phyloP scores from a whole-genome alignment of 306 rosid species.

The Datisca glomerata region DNA sequence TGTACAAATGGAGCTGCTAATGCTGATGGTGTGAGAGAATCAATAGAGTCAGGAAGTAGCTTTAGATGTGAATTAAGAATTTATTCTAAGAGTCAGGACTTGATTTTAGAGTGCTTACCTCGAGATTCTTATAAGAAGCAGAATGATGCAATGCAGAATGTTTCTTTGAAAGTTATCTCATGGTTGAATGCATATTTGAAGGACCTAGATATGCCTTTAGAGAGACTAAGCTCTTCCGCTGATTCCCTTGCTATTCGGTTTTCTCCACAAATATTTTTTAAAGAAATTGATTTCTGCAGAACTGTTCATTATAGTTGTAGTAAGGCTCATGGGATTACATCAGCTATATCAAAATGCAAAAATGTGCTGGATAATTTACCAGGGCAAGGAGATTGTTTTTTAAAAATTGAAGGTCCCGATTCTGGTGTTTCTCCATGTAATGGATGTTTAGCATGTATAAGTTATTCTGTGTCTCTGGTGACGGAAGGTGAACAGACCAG shows the following conservation, averaged over 20 bases:
- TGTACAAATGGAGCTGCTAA: conserved; percentile 22
- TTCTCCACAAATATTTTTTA: conserved; percentile 19
- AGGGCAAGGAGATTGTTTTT: conserved; percentile 16
- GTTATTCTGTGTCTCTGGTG: conserved; percentile 50
- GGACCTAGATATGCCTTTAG: conserved; percentile 28
- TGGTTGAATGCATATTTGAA: conserved; percentile 57
- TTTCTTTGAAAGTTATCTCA: conserved; percentile 59
- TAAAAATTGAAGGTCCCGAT: conserved; percentile 56
- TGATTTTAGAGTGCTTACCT: conserved; percentile 58
- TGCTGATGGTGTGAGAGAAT: conserved; percentile 23
- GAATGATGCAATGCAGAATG: conserved; percentile 68
- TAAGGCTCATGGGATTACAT: conserved; percentile 19
- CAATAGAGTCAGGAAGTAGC: conserved; percentile 27
- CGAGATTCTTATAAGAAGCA: conserved; percentile 48
- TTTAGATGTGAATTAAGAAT: conserved; percentile 58
- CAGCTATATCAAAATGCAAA: conserved; percentile 17
- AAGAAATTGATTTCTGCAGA: conserved; percentile 34
- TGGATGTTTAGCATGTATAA: conserved; percentile 60
- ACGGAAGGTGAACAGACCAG: conserved; percentile 25
- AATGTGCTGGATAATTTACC: conserved; percentile 13
- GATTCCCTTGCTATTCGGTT: conserved; percentile 31
- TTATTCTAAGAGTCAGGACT: conserved; percentile 40
- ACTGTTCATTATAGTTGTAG: conserved; percentile 23
- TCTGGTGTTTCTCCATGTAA: conserved; percentile 64
- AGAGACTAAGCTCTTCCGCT: conserved; percentile 36